These are phyloP conservation scores for Aspergillus terreus DNA, from an alignment of 2,329 filamentous ascomycete species.

Conservation along the genomic window DNA sequence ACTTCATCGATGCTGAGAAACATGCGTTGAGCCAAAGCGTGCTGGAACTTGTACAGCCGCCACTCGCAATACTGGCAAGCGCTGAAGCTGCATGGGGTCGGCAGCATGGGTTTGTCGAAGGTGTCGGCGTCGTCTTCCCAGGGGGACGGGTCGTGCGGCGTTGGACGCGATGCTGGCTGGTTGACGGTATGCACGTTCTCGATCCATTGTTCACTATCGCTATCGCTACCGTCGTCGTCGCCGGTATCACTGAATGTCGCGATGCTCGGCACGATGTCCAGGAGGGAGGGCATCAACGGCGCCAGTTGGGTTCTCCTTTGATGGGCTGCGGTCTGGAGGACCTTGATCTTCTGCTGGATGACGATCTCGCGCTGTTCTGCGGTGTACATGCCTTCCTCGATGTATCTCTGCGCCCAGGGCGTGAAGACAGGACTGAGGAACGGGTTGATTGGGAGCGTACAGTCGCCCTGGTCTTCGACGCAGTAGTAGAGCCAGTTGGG, in stretches of 20 bases:
- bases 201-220: background rate
- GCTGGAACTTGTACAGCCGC: conserved; percentile 4
- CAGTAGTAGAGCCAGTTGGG: conserved; percentile 74
- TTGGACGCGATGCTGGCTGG: background rate
- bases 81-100: conserved; percentile 9
- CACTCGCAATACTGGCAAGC: conserved; percentile 17
- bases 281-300: too few species aligned
- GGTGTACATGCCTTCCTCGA: conserved; percentile 41
- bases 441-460: conserved; percentile 26
- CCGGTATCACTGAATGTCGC: background rate
- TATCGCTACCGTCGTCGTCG: background rate
- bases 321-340: conserved; percentile 17
- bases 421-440: conserved; percentile 26
- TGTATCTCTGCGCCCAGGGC: conserved; percentile 39
- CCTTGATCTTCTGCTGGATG: conserved; percentile 37
- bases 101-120: background rate
- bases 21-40: conserved; percentile 36
- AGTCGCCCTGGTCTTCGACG: conserved; percentile 57
- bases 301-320: background rate
- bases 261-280: too few species aligned
- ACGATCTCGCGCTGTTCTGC: conserved; percentile 39
- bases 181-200: background rate
- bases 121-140: background rate
- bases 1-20: conserved; percentile 44
- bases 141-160: background rate